Evolutionary conservation across 345 rosid genomes (phyloP), one percentile per base, ranked within the genome.

Genomic region (Odontarrhena argentea): DNA sequence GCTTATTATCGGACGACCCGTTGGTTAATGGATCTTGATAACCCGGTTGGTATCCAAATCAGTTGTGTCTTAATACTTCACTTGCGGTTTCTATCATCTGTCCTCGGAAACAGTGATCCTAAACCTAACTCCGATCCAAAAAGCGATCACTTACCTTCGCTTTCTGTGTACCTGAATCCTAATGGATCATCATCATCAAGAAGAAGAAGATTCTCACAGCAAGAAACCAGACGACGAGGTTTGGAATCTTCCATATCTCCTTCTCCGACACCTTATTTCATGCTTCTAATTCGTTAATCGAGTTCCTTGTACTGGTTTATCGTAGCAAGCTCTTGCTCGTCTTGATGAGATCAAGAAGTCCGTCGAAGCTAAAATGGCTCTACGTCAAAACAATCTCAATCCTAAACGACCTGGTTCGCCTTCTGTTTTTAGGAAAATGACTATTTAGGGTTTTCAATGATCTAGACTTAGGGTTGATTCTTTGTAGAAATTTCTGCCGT

Each of bases 381-480:
- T 95, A 80, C 99, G 99, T 68, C 96, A 84, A 42, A 85, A 75
- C 70, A 95, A 95, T 51, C 80, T 95, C 82, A 89, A 87, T 78
- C 97, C 99, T 30, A 90, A 88, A 74, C 79, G 97, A 60, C 97
- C 97, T 70, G 99, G 99, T 94, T 67, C 22, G 88, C 79, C 45
- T 64, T 30, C 12, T 30, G 28, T n/a, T 53, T 8, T 28, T 7
- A 22, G 32, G 42, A 18, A 47, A 30, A 44, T 13, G 25, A 37
- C 35, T 8, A 22, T 32, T 44, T 60, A 43, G 12, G 54, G 55
- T 24, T 60, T 42, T 28, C 22, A 18, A 18, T 18, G 22, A 18
- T 25, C 5, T 6, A 58, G 26, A 28, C 2, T 30, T 43, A 15
- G 36, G 37, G 32, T 18, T 41, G 11, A 44, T 51, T 55, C 18